A percentile compares a stretch with the other conserved stretches of the same genome.
Conservation (phyloP, 148 eudicot genomes). For the Heliosperma pusillum region DNA sequence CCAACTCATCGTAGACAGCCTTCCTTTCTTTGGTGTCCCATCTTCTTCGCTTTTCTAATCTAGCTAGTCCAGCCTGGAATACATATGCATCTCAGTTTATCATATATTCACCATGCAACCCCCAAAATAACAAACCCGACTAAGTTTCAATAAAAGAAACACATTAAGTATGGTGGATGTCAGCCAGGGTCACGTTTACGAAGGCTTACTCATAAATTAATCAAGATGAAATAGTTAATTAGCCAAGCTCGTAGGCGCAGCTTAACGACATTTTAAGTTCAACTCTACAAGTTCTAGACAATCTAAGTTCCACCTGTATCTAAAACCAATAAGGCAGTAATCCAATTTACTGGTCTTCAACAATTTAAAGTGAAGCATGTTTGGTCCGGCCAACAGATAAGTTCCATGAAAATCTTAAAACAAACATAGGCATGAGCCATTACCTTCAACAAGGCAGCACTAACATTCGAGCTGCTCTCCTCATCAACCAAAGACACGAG, state of each 20-base stretch:
- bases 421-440: not conserved
- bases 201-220: not conserved
- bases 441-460: conserved; percentile 85
- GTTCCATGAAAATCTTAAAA: not conserved
- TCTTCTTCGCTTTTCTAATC: conserved; percentile 67
- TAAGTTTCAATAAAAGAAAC: not conserved
- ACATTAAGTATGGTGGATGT: too few species aligned
- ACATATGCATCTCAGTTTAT: not conserved
- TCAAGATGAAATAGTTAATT: not conserved
- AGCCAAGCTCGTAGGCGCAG: not conserved
- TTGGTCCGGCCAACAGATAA: not conserved
- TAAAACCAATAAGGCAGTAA: not conserved
- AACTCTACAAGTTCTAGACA: not conserved
- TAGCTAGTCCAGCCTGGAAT: conserved; percentile 76
- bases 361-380: not conserved
- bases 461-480: conserved; percentile 47
- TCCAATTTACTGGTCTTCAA: not conserved
- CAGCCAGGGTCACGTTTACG: not conserved
- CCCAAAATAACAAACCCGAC: not conserved
- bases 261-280: not conserved
- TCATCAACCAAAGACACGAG: conserved; percentile 63
- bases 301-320: not conserved
- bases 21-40: conserved; percentile 62
- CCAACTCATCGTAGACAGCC: conserved; percentile 55
- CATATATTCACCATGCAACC: not conserved